Conservation (phyloP, 495 filamentous ascomycete species). For the Rhypophila decipiens region DNA sequence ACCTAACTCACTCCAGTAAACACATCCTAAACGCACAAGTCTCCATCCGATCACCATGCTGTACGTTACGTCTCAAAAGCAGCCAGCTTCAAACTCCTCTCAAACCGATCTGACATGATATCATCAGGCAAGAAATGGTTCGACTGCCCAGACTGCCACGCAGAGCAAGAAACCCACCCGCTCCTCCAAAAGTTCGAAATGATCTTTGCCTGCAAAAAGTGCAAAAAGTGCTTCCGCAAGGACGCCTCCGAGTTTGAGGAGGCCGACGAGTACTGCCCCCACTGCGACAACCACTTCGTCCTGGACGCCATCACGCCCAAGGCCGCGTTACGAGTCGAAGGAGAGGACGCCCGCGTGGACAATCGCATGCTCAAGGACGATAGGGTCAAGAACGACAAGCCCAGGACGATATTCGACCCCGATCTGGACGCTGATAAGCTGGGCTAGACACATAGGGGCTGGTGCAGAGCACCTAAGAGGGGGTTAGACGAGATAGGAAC, state of each 20-base stretch:
- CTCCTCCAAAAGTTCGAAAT: constrained; percentile 77
- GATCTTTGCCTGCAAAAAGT: constrained; percentile 97
- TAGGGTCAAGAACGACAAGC: constrained; percentile 53
- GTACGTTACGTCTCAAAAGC: constrained; percentile 44
- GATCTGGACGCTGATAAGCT: constrained; percentile 66
- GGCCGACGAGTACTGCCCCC: constrained; percentile 97
- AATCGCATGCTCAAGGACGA: constrained; percentile 92
- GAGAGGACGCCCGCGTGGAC: constrained; percentile 81
- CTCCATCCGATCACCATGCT: constrained; percentile 89
- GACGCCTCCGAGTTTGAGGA: constrained; percentile 88
- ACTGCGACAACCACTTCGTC: constrained; percentile 98
- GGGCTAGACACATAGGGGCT: constrained; percentile 43
- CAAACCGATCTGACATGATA: not conserved
- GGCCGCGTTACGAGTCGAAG: constrained; percentile 73
- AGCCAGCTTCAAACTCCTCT: not conserved
- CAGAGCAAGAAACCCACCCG: constrained; percentile 67
- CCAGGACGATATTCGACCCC: constrained; percentile 66
- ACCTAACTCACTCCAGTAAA: constrained; percentile 61
- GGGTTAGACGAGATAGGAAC: no score
- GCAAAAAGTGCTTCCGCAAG: constrained; percentile 95
- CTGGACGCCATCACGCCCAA: constrained; percentile 80
- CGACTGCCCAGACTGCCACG: constrained; percentile 94
- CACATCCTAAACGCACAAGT: constrained; percentile 98
- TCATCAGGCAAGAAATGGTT: constrained; percentile 85
- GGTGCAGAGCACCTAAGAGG: not conserved